These are phyloP conservation scores for Dillenia suffruticosa DNA, from an alignment of 164 flowering plant genomes.

Conservation along the genomic window DNA sequence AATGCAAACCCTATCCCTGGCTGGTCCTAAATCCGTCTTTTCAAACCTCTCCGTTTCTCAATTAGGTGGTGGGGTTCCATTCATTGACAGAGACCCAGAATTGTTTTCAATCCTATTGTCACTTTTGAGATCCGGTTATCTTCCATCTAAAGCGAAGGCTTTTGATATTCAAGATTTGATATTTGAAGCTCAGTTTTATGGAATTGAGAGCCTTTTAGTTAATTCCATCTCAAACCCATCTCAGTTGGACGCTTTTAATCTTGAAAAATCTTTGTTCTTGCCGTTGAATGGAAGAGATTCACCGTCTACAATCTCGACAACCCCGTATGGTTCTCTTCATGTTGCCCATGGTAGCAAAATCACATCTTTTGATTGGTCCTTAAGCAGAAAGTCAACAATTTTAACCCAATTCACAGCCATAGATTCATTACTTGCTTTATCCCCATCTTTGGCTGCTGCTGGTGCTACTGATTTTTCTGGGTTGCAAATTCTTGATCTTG, in stretches of 20 bases:
- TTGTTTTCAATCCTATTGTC: conserved; percentile 78
- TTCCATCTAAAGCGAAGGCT: conserved; percentile 67
- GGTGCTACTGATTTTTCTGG: conserved; percentile 95
- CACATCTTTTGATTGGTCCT: conserved; percentile 86
- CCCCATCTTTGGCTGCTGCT: conserved; percentile 61
- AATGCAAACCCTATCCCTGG: conserved; percentile 61
- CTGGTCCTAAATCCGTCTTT: conserved; percentile 71
- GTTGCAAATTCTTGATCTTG: conserved; percentile 68
- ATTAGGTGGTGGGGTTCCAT: conserved; percentile 22
- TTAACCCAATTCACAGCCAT: conserved; percentile 69
- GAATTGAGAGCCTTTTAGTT: conserved; percentile 46
- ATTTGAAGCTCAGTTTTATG: conserved; percentile 68
- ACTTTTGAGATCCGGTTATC: conserved; percentile 70
- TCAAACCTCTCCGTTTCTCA: conserved; percentile 8
- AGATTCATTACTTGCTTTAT: conserved; percentile 66
- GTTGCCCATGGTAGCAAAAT: conserved; percentile 92
- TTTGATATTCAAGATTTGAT: conserved; percentile 72
- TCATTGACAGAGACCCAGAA: conserved; percentile 91
- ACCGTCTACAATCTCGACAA: conserved; percentile 70
- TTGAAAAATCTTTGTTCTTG: conserved; percentile 52
- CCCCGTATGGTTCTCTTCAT: conserved; percentile 61
- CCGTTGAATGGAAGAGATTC: conserved; percentile 72
- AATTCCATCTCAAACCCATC: conserved; percentile 61
- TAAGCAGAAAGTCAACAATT: conserved; percentile 60
- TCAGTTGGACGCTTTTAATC: conserved; percentile 75